A percentile compares a stretch with the other conserved stretches of the same genome.
Evolutionary conservation across 2,329 filamentous ascomycete genomes (phyloP).

Genomic region (Periconia macrospinosa): DNA sequence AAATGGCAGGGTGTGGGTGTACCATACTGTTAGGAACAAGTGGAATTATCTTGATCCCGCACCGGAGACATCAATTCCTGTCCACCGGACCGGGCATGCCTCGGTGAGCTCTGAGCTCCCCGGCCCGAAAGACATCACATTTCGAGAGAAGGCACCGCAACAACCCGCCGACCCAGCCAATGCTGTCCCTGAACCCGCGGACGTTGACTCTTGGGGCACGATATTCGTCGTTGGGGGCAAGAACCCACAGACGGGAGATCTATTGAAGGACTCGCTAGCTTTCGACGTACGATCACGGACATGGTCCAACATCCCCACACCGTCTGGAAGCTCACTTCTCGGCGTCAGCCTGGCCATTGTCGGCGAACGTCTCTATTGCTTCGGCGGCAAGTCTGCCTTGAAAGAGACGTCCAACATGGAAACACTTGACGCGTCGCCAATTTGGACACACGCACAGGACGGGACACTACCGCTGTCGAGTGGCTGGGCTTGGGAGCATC

Average conservation of each 20-base stretch:
- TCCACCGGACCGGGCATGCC: constrained; percentile 40
- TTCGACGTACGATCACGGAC: constrained; percentile 53
- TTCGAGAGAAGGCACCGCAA: constrained; percentile 40
- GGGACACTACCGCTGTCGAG: constrained; percentile 38
- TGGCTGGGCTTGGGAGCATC: constrained; percentile 27
- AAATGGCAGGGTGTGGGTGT: constrained; percentile 50
- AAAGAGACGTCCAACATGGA: constrained; percentile 22
- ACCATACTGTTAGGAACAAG: constrained; percentile 42
- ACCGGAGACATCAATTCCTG: constrained; percentile 23
- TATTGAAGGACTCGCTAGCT: constrained; percentile 52
- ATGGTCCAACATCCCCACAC: constrained; percentile 55
- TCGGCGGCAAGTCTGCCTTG: constrained; percentile 39
- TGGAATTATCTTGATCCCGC: constrained; percentile 47
- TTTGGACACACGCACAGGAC: constrained; percentile 39
- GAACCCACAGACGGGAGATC: constrained; percentile 18
- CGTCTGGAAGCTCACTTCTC: constrained; percentile 41
- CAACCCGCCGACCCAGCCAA: constrained; percentile 45
- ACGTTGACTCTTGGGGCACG: constrained; percentile 49
- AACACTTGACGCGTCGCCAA: constrained; percentile 36
- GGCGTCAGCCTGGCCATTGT: constrained; percentile 50
- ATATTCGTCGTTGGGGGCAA: constrained; percentile 56
- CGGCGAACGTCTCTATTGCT: constrained; percentile 51
- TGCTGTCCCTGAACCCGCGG: constrained; percentile 45
- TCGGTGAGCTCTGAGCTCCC: constrained; percentile 45
- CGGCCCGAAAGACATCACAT: constrained; percentile 33